Evolutionary conservation across 495 filamentous ascomycete genomes (phyloP).

Genomic region (Trichoderma erinaceum): DNA sequence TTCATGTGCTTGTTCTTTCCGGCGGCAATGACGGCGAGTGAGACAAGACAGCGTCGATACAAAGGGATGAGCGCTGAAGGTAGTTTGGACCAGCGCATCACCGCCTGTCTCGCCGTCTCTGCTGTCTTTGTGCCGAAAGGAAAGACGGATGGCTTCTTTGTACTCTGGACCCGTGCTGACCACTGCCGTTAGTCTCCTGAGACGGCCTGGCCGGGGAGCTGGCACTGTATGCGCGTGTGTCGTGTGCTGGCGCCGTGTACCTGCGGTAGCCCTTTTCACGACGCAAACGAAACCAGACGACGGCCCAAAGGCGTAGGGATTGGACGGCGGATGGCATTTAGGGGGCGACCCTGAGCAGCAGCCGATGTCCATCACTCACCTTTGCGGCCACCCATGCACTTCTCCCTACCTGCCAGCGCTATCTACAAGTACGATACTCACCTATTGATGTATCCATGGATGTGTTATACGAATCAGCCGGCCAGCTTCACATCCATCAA

Average conservation of each 20-base stretch:
- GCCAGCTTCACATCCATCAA: neutral
- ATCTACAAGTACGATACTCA: neutral
- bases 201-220: neutral
- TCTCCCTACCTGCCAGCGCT: neutral
- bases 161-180: neutral
- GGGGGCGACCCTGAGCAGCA: neutral
- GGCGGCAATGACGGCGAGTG: too few relatives aligned
- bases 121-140: neutral
- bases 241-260: neutral
- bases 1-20: too few relatives aligned
- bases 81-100: neutral
- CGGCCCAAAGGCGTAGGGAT: neutral
- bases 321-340: neutral
- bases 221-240: constrained; percentile 1
- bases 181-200: neutral
- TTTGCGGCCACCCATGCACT: neutral
- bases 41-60: too few relatives aligned
- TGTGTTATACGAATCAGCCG: neutral
- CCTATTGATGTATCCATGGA: too few relatives aligned
- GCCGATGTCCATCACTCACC: neutral
- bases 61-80: too few relatives aligned
- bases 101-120: neutral
- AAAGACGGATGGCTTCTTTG: neutral
- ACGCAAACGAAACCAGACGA: neutral
- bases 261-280: neutral